Conservation (phyloP, 2,329 filamentous ascomycete genomes). For the Clathrospora elynae region DNA sequence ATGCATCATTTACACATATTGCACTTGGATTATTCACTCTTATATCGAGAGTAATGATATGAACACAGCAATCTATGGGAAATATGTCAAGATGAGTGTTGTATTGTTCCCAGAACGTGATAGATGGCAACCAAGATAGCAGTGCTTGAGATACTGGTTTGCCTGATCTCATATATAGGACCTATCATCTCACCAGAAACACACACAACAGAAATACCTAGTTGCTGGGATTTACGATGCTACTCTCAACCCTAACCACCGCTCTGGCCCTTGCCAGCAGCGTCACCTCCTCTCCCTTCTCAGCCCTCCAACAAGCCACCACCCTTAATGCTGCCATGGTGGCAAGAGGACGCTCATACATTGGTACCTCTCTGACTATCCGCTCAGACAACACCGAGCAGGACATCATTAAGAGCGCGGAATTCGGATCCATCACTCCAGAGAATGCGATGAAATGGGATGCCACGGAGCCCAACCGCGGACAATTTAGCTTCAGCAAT, state of each 20-base stretch:
- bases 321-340: conserved; percentile 29
- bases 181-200: neutral
- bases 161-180: conserved; percentile 11
- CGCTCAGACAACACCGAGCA: conserved; percentile 39
- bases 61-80: conserved; percentile 11
- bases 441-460: conserved; percentile 52
- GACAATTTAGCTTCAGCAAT: conserved; percentile 42
- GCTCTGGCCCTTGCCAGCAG: conserved; percentile 28
- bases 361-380: conserved; percentile 46
- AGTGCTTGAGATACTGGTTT: neutral
- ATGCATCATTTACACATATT: neutral
- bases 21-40: too few species aligned
- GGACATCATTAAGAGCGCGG: conserved; percentile 28
- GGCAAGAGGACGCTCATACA: conserved; percentile 38
- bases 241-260: conserved; percentile 24
- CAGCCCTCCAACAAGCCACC: conserved; percentile 25
- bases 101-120: conserved; percentile 2
- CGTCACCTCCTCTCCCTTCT: conserved; percentile 20
- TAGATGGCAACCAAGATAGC: conserved; percentile 1
- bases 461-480: conserved; percentile 44
- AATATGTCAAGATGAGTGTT: conserved; percentile 23
- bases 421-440: conserved; percentile 46
- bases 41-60: conserved; percentile 10
- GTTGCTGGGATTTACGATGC: too few species aligned
- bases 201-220: too few species aligned